phyloP scores from a whole-genome alignment of 495 filamentous ascomycete genomes.

The Hypoxylon fuscum region DNA sequence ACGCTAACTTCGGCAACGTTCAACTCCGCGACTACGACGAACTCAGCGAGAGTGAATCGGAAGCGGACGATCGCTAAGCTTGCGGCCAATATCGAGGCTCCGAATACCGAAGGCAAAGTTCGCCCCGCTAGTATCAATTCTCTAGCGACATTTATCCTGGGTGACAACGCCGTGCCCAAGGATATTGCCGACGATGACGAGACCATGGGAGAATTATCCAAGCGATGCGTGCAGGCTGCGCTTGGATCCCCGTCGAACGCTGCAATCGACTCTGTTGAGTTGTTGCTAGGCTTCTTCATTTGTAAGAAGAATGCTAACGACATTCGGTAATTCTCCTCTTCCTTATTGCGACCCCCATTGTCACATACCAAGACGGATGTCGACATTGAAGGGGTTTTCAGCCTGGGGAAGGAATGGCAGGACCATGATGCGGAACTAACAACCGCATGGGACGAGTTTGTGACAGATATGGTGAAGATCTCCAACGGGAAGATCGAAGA shows the following conservation, averaged over 20 bases:
- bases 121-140: too few relatives aligned
- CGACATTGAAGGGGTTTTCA: neutral
- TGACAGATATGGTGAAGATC: neutral
- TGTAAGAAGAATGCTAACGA: too few relatives aligned
- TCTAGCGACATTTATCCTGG: too few relatives aligned
- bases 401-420: neutral
- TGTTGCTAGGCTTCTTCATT: neutral
- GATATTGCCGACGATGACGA: neutral
- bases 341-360: too few relatives aligned
- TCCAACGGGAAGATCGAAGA: neutral
- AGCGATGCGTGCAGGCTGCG: neutral
- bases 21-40: too few relatives aligned
- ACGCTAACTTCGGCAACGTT: too few relatives aligned
- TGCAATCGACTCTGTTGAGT: neutral
- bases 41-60: neutral
- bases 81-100: too few relatives aligned
- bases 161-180: neutral
- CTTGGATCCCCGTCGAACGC: neutral
- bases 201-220: neutral
- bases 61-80: neutral
- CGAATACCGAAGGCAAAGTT: too few relatives aligned
- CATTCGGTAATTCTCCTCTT: too few relatives aligned
- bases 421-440: neutral
- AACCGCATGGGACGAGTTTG: neutral
- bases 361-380: neutral